These are phyloP conservation scores for Fonsecaea pedrosoi DNA, from an alignment of 2,329 filamentous ascomycete genomes.

Conservation along the genomic window DNA sequence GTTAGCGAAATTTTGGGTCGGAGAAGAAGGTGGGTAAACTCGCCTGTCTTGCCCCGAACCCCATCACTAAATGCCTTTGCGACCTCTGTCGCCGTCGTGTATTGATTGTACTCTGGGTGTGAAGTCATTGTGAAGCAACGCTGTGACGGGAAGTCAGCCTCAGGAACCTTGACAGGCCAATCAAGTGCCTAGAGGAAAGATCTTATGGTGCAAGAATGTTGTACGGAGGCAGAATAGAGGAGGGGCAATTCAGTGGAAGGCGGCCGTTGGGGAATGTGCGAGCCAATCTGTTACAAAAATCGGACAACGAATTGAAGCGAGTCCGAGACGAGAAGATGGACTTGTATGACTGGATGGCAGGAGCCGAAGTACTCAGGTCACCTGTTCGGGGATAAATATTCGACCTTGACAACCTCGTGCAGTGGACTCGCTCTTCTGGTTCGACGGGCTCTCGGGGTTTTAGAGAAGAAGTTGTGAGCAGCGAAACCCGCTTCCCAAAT, in stretches of 20 bases:
- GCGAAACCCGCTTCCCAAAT: neutral
- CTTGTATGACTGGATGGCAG: neutral
- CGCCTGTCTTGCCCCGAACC: slow-evolving; percentile 40
- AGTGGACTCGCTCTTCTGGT: neutral
- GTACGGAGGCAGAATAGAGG: neutral
- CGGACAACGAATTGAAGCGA: neutral
- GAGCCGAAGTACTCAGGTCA: neutral
- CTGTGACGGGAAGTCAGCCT: neutral
- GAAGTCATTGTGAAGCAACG: slow-evolving; percentile 24
- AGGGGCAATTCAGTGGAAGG: neutral
- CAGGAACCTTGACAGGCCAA: neutral
- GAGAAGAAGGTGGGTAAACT: slow-evolving; percentile 11
- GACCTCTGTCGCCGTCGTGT: slow-evolving; percentile 32
- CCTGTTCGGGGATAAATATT: slow-evolving; percentile 17
- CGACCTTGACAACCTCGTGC: slow-evolving; percentile 3
- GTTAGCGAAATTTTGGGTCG: neutral
- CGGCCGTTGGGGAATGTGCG: neutral
- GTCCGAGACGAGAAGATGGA: neutral
- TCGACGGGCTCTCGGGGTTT: neutral
- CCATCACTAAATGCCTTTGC: slow-evolving; percentile 38
- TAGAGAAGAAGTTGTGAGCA: neutral
- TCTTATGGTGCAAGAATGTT: neutral
- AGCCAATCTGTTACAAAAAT: neutral
- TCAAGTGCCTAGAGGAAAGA: neutral
- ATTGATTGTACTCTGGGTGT: slow-evolving; percentile 20